Percentiles rank a stretch among this genome's conserved stretches.
phyloP scores from a whole-genome alignment of 495 filamentous ascomycete species.

The Cenococcum geophilum region DNA sequence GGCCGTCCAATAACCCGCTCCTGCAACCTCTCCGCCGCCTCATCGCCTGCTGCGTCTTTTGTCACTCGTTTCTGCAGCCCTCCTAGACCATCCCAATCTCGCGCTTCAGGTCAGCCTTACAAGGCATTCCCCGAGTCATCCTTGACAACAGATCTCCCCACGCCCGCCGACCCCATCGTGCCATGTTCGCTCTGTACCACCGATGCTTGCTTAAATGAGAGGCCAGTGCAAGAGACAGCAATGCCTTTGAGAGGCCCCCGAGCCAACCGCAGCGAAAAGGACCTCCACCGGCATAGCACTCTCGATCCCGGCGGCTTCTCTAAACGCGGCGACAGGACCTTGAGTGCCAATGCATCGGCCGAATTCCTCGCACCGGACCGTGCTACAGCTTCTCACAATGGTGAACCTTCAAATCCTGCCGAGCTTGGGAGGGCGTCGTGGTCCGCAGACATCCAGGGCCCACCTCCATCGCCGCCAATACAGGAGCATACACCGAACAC shows the following conservation, averaged over 20 bases:
- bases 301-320: constrained; percentile 34
- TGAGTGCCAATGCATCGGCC: constrained; percentile 21
- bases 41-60: background rate
- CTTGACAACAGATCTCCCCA: constrained; percentile 12
- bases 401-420: constrained; percentile 21
- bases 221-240: constrained; percentile 23
- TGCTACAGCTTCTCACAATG: constrained; percentile 28
- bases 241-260: constrained; percentile 41
- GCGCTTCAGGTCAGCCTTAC: constrained; percentile 24
- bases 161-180: constrained; percentile 18
- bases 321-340: constrained; percentile 25
- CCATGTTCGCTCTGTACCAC: constrained; percentile 30
- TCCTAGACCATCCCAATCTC: background rate
- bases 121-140: constrained; percentile 10
- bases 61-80: background rate
- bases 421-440: constrained; percentile 17
- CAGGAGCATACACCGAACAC: constrained; percentile 37
- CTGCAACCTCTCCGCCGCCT: background rate
- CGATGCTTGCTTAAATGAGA: constrained; percentile 25
- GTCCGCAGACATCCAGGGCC: constrained; percentile 10
- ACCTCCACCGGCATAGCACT: constrained; percentile 39
- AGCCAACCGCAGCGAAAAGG: constrained; percentile 33
- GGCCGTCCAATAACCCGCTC: background rate
- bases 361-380: constrained; percentile 22
- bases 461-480: constrained; percentile 28